phyloP scores from a whole-genome alignment of 2,329 filamentous ascomycete genomes.

The Neopestalotiopsis clavispora region DNA sequence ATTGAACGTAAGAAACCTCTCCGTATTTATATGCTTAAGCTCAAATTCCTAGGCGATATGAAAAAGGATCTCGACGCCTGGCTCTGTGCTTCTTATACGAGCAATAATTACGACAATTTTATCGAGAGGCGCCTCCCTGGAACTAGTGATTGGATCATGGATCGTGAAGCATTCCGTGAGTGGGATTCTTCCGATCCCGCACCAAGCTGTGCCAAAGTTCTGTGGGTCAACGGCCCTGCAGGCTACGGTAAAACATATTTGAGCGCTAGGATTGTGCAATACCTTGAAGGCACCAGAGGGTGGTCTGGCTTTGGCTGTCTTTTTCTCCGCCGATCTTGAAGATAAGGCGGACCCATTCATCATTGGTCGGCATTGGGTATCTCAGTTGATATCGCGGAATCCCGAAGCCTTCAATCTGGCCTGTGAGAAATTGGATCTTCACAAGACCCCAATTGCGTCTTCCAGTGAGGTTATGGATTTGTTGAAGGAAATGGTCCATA shows the following conservation, averaged over 20 bases:
- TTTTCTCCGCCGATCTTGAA: neutral
- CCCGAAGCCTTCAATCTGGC: constrained; percentile 23
- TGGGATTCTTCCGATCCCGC: constrained; percentile 5
- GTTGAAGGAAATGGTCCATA: constrained; percentile 20
- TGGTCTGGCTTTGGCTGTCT: neutral
- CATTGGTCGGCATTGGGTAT: constrained; percentile 37
- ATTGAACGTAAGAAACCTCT: neutral
- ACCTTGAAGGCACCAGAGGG: constrained; percentile 16
- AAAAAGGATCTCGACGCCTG: neutral
- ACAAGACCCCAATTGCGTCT: constrained; percentile 21
- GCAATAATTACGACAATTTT: neutral
- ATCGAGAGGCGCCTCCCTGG: neutral
- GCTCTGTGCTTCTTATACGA: neutral
- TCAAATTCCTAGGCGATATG: neutral
- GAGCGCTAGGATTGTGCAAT: constrained; percentile 33
- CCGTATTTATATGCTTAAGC: neutral
- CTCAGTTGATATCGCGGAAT: constrained; percentile 24
- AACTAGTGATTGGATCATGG: neutral
- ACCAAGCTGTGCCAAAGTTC: constrained; percentile 18
- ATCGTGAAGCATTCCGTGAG: neutral
- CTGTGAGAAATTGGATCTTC: neutral
- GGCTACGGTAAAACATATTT: constrained; percentile 41
- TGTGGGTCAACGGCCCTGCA: constrained; percentile 39
- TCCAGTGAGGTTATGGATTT: neutral
- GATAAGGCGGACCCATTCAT: constrained; percentile 19